Conservation (phyloP, 176 grass and related monocot species). For the Carex myosuroides region DNA sequence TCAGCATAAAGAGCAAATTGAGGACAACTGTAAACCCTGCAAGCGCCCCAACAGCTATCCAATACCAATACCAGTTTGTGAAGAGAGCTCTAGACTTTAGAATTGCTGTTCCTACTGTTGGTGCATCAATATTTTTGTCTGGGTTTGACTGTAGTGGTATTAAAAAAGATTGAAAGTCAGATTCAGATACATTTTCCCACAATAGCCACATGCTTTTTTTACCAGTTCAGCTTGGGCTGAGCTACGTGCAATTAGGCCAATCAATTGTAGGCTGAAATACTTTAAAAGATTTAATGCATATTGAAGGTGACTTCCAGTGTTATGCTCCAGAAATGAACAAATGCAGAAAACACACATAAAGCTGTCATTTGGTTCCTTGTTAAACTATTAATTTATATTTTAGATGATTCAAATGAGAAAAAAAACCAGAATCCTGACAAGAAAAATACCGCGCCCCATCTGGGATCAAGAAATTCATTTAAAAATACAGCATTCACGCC, state of each 20-base stretch:
- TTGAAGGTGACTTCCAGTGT: not conserved
- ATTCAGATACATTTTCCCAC: not conserved
- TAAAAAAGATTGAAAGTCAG: constrained; percentile 10
- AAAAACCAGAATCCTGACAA: not conserved
- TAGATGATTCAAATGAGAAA: not conserved
- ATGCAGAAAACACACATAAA: not conserved
- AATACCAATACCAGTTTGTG: constrained; percentile 48
- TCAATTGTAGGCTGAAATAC: not conserved
- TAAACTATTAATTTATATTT: not conserved
- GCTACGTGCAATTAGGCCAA: not conserved
- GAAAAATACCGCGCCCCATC: constrained; percentile 62
- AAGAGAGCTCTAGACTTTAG: constrained; percentile 76
- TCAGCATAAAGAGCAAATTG: constrained; percentile 60
- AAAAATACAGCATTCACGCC: constrained; percentile 70
- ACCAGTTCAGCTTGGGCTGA: not conserved
- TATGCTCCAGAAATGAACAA: not conserved
- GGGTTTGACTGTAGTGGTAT: constrained; percentile 48
- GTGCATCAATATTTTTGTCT: constrained; percentile 38
- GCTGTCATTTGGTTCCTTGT: not conserved
- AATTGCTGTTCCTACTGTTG: constrained; percentile 68
- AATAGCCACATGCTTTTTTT: not conserved
- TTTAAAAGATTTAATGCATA: not conserved
- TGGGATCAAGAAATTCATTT: constrained; percentile 83
- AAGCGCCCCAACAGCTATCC: constrained; percentile 66
- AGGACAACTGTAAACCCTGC: constrained; percentile 55